Evolutionary conservation across 768 basidiomycete genomes (phyloP).

Genomic region (Mycena olivaceomarginata): DNA sequence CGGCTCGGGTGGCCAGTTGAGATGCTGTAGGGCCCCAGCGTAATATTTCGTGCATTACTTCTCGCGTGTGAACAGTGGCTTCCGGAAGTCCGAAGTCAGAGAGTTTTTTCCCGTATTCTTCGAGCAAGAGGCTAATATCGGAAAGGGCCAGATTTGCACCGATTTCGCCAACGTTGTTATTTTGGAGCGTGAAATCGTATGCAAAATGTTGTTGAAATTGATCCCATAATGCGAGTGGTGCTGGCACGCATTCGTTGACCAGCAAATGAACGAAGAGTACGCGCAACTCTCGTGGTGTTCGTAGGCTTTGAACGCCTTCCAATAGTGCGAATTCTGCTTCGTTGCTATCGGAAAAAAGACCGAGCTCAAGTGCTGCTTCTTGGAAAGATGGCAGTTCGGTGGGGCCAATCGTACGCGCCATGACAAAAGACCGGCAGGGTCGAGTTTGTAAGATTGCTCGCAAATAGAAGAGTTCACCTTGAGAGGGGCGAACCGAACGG

Average conservation of each 20-base stretch:
- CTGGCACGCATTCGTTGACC: no score
- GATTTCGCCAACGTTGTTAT: not conserved
- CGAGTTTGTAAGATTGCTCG: no score
- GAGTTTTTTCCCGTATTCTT: not conserved
- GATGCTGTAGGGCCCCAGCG: not conserved
- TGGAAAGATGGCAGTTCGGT: no score
- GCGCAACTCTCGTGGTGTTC: no score
- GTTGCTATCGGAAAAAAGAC: no score
- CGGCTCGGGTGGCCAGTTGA: not conserved
- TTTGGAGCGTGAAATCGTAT: not conserved
- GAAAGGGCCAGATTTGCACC: not conserved
- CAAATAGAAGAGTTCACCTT: not conserved
- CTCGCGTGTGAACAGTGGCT: not conserved
- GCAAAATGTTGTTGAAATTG: not conserved
- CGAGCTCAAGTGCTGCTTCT: no score
- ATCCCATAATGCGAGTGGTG: not conserved
- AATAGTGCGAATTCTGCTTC: no score
- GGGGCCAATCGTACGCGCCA: no score
- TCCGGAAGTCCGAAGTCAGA: not conserved
- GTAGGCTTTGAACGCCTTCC: no score
- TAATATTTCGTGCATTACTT: not conserved
- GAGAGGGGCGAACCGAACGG: not conserved
- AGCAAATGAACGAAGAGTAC: no score
- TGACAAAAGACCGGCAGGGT: no score
- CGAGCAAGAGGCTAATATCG: not conserved